phyloP scores from a whole-genome alignment of 2,329 filamentous ascomycete genomes.

The Furcasterigmium furcatum region DNA sequence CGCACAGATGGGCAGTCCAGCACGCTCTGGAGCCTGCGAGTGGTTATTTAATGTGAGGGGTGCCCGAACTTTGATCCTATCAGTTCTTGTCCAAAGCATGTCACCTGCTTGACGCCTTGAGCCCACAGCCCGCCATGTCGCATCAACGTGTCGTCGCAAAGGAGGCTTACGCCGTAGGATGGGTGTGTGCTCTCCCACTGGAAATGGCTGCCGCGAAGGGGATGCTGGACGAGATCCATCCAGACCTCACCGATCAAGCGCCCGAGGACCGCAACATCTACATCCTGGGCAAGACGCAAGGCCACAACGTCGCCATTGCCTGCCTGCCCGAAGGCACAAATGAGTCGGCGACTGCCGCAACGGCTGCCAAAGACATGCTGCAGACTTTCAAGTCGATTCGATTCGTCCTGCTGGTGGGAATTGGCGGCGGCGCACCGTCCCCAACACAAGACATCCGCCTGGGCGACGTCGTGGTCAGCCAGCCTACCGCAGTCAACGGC shows the following conservation, averaged over 20 bases:
- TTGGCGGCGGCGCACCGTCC: constrained; percentile 19
- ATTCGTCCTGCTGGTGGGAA: constrained; percentile 19
- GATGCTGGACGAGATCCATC: constrained; percentile 24
- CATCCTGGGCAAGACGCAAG: constrained; percentile 13
- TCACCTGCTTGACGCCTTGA: no score
- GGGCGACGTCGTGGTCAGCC: constrained; percentile 19
- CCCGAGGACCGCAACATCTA: constrained; percentile 16
- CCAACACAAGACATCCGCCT: constrained; percentile 17
- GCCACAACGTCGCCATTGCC: constrained; percentile 30
- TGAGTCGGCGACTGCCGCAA: constrained; percentile 20
- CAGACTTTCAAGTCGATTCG: constrained; percentile 19
- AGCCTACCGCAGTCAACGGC: background rate
- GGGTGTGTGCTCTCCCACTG: constrained; percentile 25
- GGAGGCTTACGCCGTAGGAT: constrained; percentile 21
- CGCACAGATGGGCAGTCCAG: no score
- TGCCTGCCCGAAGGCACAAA: constrained; percentile 20
- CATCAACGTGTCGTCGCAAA: background rate
- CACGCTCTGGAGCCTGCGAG: no score
- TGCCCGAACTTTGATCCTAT: no score
- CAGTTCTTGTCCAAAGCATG: no score
- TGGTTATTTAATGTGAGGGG: no score
- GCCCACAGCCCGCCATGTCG: background rate
- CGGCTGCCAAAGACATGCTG: constrained; percentile 21
- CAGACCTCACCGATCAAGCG: constrained; percentile 2
- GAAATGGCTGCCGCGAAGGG: constrained; percentile 23